These are phyloP conservation scores for Trichoderma sp. DNA, from an alignment of 2,329 filamentous ascomycete species.

Conservation along the genomic window DNA sequence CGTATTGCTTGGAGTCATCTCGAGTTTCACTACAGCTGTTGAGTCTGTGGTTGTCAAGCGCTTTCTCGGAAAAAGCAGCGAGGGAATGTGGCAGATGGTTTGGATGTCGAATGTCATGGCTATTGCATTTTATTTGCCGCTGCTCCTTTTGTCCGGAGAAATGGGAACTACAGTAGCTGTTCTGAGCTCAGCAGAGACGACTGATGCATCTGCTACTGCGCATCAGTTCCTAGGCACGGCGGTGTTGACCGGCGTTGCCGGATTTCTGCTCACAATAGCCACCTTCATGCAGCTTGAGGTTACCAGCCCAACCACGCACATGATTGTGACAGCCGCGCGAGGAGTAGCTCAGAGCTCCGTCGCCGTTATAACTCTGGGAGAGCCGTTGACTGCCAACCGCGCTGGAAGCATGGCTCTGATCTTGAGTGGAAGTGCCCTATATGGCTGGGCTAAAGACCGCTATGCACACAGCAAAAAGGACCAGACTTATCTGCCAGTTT, in stretches of 20 bases:
- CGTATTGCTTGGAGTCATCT: slow-evolving; percentile 14
- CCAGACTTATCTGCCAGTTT: slow-evolving; percentile 13
- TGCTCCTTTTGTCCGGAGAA: slow-evolving; percentile 3
- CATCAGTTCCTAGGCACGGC: slow-evolving; percentile 12
- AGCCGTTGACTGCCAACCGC: slow-evolving; percentile 13
- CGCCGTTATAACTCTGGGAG: slow-evolving; percentile 4
- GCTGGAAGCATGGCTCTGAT: slow-evolving; percentile 21
- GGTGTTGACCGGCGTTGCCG: slow-evolving; percentile 13
- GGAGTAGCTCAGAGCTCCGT: slow-evolving; percentile 15
- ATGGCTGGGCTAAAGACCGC: slow-evolving; percentile 17
- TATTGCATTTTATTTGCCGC: slow-evolving; percentile 1
- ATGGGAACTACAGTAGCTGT: slow-evolving; percentile 5
- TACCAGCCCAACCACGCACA: slow-evolving; percentile 20
- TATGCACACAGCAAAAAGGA: slow-evolving; percentile 12
- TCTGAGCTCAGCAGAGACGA: not conserved
- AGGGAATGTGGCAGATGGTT: slow-evolving; percentile 23
- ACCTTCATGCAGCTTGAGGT: slow-evolving; percentile 20
- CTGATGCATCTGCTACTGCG: slow-evolving; percentile 6
- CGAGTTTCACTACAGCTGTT: slow-evolving; percentile 18
- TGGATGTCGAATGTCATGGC: slow-evolving; percentile 24
- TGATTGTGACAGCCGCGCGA: slow-evolving; percentile 21
- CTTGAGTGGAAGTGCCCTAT: slow-evolving; percentile 11
- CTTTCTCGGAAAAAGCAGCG: slow-evolving; percentile 14
- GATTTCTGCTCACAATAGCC: slow-evolving; percentile 16
- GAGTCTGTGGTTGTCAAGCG: slow-evolving; percentile 18